A percentile compares a stretch with the other conserved stretches of the same genome.
phyloP scores from a whole-genome alignment of 2,329 filamentous ascomycete species.

The Tympanopsis confertula region DNA sequence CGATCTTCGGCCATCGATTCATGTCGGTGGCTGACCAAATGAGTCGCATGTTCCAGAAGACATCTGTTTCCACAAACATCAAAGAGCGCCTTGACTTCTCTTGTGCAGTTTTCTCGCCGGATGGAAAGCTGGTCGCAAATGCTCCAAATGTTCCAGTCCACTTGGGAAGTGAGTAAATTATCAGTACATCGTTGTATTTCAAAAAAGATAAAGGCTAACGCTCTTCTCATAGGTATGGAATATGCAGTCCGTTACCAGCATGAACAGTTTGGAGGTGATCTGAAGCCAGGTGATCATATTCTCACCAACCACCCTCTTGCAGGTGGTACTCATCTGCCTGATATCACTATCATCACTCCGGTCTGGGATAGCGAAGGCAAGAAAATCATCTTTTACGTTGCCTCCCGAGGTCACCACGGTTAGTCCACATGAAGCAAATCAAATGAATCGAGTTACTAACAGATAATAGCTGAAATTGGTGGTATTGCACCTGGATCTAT shows the following conservation, averaged over 20 bases:
- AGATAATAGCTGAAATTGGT: conserved; percentile 25
- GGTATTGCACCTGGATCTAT: conserved; percentile 25
- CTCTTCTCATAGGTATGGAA: conserved; percentile 27
- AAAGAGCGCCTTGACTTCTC: conserved; percentile 29
- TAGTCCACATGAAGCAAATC: too few species aligned
- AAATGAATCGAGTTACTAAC: too few species aligned
- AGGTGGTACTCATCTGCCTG: conserved; percentile 26
- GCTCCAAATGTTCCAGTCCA: conserved; percentile 27
- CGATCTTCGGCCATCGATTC: conserved; percentile 42
- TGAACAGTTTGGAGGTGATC: conserved; percentile 16
- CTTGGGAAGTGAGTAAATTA: too few species aligned
- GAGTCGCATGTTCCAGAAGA: conserved; percentile 42
- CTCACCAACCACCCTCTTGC: conserved; percentile 24
- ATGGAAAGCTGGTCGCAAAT: conserved; percentile 27
- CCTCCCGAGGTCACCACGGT: conserved; percentile 32
- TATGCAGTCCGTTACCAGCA: conserved; percentile 25
- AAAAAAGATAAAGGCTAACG: too few species aligned
- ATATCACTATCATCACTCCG: conserved; percentile 24
- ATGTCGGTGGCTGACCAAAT: conserved; percentile 49
- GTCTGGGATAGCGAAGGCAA: conserved; percentile 15
- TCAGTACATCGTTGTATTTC: too few species aligned
- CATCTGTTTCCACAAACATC: conserved; percentile 36
- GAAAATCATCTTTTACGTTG: conserved; percentile 23
- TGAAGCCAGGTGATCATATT: conserved; percentile 24
- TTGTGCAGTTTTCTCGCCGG: conserved; percentile 27